phyloP scores from a whole-genome alignment of 345 rosid genomes.

The Gossypium rotundifolium region DNA sequence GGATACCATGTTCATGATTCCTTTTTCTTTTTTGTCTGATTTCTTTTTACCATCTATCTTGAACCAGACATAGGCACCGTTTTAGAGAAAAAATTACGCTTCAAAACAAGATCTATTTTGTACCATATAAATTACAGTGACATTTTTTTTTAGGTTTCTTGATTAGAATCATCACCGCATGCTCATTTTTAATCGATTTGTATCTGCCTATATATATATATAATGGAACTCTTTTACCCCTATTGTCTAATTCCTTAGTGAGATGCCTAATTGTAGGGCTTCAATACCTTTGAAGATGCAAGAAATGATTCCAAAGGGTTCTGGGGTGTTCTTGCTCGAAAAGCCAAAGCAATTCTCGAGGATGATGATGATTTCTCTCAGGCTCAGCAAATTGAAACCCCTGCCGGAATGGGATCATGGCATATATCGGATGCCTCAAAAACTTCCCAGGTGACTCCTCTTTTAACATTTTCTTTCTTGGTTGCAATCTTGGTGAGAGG shows the following conservation, averaged over 20 bases:
- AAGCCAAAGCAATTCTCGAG: constrained; percentile 87
- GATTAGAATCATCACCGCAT: too few species aligned
- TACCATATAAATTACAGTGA: neutral
- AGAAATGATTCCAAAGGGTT: constrained; percentile 59
- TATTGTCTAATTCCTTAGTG: neutral
- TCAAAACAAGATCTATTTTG: neutral
- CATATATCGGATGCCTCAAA: neutral
- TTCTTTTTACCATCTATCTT: neutral
- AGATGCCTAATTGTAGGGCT: constrained; percentile 34
- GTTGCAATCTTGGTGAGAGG: neutral
- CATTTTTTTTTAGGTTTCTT: neutral
- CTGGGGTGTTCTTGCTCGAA: constrained; percentile 85
- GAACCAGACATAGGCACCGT: neutral
- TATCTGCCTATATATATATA: neutral
- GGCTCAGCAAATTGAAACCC: constrained; percentile 22
- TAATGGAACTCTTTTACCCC: neutral
- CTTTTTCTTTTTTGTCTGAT: neutral
- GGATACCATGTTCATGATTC: neutral
- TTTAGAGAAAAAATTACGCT: too few species aligned
- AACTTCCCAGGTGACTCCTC: neutral
- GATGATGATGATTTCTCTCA: constrained; percentile 29
- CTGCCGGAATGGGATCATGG: neutral
- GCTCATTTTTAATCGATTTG: neutral
- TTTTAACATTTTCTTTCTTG: neutral
- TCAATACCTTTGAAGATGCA: constrained; percentile 42